Percentiles rank a stretch among this genome's conserved stretches.
These are phyloP conservation scores for Penstemon barbatus DNA, from an alignment of 257 asterid genomes.

Conservation along the genomic window DNA sequence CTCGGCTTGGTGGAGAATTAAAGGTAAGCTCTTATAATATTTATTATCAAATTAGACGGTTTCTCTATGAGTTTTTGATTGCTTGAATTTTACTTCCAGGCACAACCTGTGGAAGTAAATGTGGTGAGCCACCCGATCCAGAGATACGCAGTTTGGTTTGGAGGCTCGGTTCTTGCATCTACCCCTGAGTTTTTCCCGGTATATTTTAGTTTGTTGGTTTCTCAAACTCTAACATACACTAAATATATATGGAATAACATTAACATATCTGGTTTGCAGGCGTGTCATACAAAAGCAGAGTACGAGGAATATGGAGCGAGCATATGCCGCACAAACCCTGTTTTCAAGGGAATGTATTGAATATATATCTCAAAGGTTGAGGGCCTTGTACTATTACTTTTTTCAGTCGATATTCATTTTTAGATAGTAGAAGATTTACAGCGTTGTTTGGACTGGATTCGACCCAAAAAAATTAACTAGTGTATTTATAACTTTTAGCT, in stretches of 20 bases:
- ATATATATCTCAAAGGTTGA: too few species aligned
- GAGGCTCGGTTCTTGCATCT: conserved; percentile 96
- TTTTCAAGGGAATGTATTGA: conserved; percentile 97
- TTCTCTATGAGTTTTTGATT: conserved; percentile 24
- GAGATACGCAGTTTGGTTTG: conserved; percentile 98
- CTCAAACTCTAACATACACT: conserved; percentile 9
- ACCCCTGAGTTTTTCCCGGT: conserved; percentile 93
- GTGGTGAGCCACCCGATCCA: conserved; percentile 93
- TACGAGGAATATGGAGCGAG: conserved; percentile 95
- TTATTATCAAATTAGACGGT: neutral
- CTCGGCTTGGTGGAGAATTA: conserved; percentile 60
- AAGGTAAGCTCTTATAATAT: conserved; percentile 46
- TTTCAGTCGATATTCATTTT: too few species aligned
- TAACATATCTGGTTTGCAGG: conserved; percentile 38
- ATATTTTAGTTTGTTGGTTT: conserved; percentile 10
- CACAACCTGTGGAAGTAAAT: conserved; percentile 89
- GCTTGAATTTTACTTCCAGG: conserved; percentile 42
- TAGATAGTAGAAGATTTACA: too few species aligned
- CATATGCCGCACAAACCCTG: conserved; percentile 94
- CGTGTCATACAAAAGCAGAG: conserved; percentile 98
- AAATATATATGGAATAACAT: too few species aligned
- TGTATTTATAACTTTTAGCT: too few species aligned
- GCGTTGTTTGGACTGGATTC: too few species aligned
- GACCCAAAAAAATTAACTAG: too few species aligned
- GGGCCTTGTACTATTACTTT: too few species aligned